Conservation (phyloP, 2,329 filamentous ascomycete species). For the Setomelanomma holmii region DNA sequence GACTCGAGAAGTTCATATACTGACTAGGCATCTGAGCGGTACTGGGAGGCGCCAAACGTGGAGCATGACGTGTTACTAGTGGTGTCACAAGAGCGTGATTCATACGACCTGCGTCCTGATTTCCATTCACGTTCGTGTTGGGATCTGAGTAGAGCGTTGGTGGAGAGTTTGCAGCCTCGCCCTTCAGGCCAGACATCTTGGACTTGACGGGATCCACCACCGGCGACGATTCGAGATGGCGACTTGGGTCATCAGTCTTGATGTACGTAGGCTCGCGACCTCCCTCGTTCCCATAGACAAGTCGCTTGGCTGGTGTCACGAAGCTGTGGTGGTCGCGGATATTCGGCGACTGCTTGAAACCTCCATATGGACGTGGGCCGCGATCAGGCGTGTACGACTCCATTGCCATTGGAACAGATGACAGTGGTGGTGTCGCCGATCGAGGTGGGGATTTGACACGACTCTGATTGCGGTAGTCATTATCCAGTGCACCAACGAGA, state of each 20-base stretch:
- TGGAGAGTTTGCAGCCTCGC: constrained; percentile 45
- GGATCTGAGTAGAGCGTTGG: constrained; percentile 46
- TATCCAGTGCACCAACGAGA: constrained; percentile 53
- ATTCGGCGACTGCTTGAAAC: constrained; percentile 42
- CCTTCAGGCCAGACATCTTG: constrained; percentile 40
- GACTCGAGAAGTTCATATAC: constrained; percentile 84
- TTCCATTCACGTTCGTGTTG: constrained; percentile 37
- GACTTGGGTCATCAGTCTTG: constrained; percentile 30
- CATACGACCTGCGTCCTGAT: constrained; percentile 32
- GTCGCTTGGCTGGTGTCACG: constrained; percentile 44
- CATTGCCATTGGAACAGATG: constrained; percentile 56
- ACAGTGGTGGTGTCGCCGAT: constrained; percentile 57
- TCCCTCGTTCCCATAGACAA: constrained; percentile 37
- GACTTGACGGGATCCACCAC: constrained; percentile 41
- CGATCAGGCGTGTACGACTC: constrained; percentile 64
- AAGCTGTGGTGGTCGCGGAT: constrained; percentile 37
- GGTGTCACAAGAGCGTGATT: constrained; percentile 64
- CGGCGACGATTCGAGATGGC: constrained; percentile 40
- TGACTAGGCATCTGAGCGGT: constrained; percentile 82
- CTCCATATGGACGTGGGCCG: constrained; percentile 51
- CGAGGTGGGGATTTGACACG: constrained; percentile 51
- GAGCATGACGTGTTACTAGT: constrained; percentile 74
- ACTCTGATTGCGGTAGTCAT: constrained; percentile 25
- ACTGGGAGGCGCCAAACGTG: constrained; percentile 78
- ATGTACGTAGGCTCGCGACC: constrained; percentile 27